Evolutionary conservation across 163 green algal species (phyloP).

Genomic region (Chlamydomonas reinhardtii): DNA sequence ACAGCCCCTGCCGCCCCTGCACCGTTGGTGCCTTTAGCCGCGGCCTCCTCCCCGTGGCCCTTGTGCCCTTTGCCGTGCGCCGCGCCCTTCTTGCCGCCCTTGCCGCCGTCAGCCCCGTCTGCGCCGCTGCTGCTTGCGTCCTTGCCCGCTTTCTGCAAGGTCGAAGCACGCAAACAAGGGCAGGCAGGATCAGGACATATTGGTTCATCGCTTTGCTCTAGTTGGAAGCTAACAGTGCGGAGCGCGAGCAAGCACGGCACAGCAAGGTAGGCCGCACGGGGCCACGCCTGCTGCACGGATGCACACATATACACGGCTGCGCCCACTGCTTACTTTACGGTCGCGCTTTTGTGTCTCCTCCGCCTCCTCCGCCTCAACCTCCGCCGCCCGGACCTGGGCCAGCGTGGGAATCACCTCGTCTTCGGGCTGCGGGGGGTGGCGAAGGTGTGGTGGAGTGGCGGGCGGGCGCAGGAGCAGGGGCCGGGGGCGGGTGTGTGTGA

Average conservation of each 20-base stretch:
- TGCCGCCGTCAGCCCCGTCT: background rate
- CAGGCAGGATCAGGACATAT: background rate
- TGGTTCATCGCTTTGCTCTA: too few relatives aligned
- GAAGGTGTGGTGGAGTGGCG: too few relatives aligned
- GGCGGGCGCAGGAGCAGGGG: background rate
- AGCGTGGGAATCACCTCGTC: constrained; percentile 66
- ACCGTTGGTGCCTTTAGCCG: background rate
- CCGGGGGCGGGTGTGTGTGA: background rate
- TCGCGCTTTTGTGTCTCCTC: constrained; percentile 34
- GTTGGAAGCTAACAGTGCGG: too few relatives aligned
- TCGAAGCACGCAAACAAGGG: background rate
- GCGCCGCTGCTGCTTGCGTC: constrained; percentile 32
- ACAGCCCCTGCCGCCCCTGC: background rate
- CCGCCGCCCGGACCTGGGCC: constrained; percentile 20
- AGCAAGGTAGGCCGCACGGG: too few relatives aligned
- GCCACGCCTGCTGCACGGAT: too few relatives aligned
- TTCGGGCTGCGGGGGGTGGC: constrained; percentile 42
- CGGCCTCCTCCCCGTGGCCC: background rate
- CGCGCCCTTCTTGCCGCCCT: constrained; percentile 31
- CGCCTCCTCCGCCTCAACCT: constrained; percentile 31
- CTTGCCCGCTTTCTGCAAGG: constrained; percentile 16
- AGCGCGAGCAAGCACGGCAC: too few relatives aligned
- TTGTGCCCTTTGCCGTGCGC: constrained; percentile 42
- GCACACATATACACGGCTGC: too few relatives aligned
- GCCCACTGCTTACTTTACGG: background rate